A percentile compares a stretch with the other conserved stretches of the same genome.
Conservation (phyloP, 108 stramenopile species). For the Epithemia pelagica region DNA sequence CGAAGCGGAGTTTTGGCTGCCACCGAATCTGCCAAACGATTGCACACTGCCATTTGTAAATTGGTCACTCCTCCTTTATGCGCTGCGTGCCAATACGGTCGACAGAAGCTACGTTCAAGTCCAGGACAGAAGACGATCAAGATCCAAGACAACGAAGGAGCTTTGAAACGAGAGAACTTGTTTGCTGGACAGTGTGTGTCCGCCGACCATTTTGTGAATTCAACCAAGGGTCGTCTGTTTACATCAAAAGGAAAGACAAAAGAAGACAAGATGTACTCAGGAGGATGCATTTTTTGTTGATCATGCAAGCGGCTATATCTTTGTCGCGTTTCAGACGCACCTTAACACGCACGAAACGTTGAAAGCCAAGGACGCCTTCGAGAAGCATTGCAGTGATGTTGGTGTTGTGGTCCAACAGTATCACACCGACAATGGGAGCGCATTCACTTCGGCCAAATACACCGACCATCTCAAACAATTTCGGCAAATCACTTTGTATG, state of each 20-base stretch:
- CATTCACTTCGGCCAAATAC: conserved; percentile 7
- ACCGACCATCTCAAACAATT: not conserved
- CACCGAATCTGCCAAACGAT: not conserved
- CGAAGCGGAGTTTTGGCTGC: conserved; percentile 8
- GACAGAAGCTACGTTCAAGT: not conserved
- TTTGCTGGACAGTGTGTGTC: conserved; percentile 30
- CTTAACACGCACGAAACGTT: conserved; percentile 8
- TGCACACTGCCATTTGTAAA: conserved; percentile 11
- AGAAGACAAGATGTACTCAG: conserved; percentile 8
- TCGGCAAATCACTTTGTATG: conserved; percentile 31
- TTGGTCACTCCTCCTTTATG: not conserved
- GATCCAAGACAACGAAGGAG: conserved; percentile 9
- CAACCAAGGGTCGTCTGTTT: conserved; percentile 17
- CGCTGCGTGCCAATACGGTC: conserved; percentile 17
- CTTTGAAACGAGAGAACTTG: conserved; percentile 11
- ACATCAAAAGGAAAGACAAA: conserved; percentile 21
- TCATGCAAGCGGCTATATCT: conserved; percentile 12
- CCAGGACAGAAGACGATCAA: not conserved
- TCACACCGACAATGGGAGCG: conserved; percentile 12
- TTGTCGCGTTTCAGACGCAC: not conserved
- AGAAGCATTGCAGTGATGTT: conserved; percentile 4
- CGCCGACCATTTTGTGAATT: conserved; percentile 29
- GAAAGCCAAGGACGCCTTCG: conserved; percentile 3
- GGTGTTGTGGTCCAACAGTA: conserved; percentile 11
- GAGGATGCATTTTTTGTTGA: conserved; percentile 30